Percentiles rank a stretch among this genome's conserved stretches.
Evolutionary conservation across 208 protist species (phyloP).

Genomic region (Phytomonas francai): DNA sequence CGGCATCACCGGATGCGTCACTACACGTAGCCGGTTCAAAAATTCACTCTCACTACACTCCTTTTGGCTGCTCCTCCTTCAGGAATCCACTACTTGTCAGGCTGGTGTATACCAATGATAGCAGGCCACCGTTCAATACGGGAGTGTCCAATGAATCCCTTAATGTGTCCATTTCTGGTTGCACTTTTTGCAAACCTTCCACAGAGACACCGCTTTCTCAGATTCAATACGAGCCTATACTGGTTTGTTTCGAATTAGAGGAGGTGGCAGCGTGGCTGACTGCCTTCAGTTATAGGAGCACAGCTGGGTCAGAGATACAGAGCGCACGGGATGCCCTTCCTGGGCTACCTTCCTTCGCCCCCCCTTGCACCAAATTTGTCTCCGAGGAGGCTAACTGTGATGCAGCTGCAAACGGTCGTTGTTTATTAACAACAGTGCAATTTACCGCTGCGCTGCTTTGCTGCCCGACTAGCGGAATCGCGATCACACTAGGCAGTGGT

Average conservation of each 20-base stretch:
- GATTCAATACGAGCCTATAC: conserved; percentile 6
- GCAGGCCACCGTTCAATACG: conserved; percentile 29
- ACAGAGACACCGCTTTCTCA: background rate
- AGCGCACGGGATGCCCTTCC: background rate
- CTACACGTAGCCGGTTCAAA: background rate
- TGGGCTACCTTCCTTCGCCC: background rate
- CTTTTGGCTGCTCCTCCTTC: background rate
- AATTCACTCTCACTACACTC: background rate
- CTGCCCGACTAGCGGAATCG: background rate
- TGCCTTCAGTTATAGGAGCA: conserved; percentile 31
- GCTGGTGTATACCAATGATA: conserved; percentile 47
- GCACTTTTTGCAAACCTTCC: conserved; percentile 2
- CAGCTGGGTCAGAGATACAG: background rate
- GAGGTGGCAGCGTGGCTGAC: conserved; percentile 43
- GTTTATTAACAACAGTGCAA: background rate
- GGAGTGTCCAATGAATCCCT: conserved; percentile 32
- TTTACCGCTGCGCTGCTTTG: background rate
- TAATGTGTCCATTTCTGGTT: conserved; percentile 25
- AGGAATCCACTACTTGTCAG: background rate
- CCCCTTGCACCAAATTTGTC: background rate
- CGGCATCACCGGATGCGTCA: background rate
- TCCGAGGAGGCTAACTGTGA: background rate
- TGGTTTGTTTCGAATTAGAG: background rate
- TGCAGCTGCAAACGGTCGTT: background rate
- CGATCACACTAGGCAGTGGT: background rate